These are phyloP conservation scores for Pseudisothecium myosuroides DNA, from an alignment of 225 moss, liverwort and hornwort genomes.

Conservation along the genomic window DNA sequence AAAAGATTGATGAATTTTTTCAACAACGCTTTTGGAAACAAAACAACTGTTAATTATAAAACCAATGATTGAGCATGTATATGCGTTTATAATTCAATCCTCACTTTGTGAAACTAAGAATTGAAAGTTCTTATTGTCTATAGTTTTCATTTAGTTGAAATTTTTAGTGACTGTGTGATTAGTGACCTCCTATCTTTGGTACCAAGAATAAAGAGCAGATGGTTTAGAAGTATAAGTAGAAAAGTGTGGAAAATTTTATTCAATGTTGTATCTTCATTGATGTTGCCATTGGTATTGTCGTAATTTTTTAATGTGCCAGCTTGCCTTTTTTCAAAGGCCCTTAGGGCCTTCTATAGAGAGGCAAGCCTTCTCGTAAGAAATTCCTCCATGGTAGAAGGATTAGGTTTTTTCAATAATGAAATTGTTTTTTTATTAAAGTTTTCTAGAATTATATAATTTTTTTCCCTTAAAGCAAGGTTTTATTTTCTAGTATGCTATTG, in stretches of 20 bases:
- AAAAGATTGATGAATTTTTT: neutral
- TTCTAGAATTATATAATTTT: neutral
- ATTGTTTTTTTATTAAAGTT: neutral
- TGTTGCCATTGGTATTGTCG: rapidly evolving
- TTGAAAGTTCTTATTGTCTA: neutral
- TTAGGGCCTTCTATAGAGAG: rapidly evolving
- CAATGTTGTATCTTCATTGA: rapidly evolving
- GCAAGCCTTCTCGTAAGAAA: neutral
- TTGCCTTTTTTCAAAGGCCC: neutral
- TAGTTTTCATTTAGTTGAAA: neutral
- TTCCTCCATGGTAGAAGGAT: neutral
- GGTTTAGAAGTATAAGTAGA: neutral
- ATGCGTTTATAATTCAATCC: neutral
- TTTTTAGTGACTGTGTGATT: too few species aligned
- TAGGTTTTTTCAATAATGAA: neutral
- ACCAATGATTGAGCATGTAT: neutral
- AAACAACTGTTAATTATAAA: neutral
- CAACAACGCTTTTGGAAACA: neutral
- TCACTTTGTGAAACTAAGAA: neutral
- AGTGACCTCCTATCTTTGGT: neutral
- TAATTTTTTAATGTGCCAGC: neutral
- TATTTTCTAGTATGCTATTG: rapidly evolving
- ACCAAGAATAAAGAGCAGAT: neutral
- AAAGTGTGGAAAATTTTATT: neutral
- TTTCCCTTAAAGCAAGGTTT: neutral